Evolutionary conservation across 768 basidiomycete genomes (phyloP), one percentile per base, ranked within the genome.

Genomic region (Amanita pseudoporphyria): DNA sequence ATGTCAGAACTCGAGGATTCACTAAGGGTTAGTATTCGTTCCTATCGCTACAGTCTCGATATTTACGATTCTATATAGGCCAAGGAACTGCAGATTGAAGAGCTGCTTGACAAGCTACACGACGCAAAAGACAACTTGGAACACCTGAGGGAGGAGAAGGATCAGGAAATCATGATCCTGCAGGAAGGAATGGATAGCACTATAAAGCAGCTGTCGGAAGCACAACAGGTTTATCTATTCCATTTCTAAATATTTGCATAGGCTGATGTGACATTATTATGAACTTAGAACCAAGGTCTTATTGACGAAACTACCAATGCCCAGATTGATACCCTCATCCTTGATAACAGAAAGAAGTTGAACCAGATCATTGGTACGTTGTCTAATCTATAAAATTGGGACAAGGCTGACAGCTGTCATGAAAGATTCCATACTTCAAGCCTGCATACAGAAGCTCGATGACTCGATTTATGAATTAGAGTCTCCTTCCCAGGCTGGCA

Each of bases 401-500:
- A n/a, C 48, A 26, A 26, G 22, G 26, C 47, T 62, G 18, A 61
- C 35, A 53, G 53, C 49, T 45, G 53, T 44, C n/a, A 46, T 32
- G 16, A 21, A 47, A 93, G 95, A 99, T 67, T 98, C 95, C 0
- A 97, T 98, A 61, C 71, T 99, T 18, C 90, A 96, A 63, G 88
- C 91, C 3, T 97, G 95, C 64, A 86, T 96, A 26, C 87, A 93
- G 57, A 98, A 98, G 66, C 85, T 99, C 21, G 96, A 99, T 56
- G 94, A 98, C 60, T 79, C 91, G 5, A 89, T 98, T 57, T 99
- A 98, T 66, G 96, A 98, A 65, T 77, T 99, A 36, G 95, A 99
- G 65, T 96, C 96, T 3, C 91, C 92, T 2, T 86, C 88, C 35
- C 89, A 92, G 59, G 86, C 87, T 3, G 96, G 95, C 32, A 97